A percentile compares a stretch with the other conserved stretches of the same genome.
These are phyloP conservation scores for Fusarium graminum DNA, from an alignment of 2,329 filamentous ascomycete species.

Conservation along the genomic window DNA sequence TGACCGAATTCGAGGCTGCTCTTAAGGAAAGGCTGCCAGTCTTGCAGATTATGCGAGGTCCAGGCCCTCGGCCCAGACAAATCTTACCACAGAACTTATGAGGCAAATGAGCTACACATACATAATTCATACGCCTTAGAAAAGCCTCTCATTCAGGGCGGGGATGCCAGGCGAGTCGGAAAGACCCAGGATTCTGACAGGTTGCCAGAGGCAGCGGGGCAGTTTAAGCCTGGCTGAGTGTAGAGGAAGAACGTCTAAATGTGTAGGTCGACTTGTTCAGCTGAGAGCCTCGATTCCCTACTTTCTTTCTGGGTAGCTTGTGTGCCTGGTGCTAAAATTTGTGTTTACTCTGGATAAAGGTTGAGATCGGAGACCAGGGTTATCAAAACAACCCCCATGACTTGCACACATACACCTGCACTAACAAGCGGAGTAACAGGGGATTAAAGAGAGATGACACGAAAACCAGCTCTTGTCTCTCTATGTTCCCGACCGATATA, in stretches of 20 bases:
- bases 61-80: not conserved
- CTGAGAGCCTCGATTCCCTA: too few species aligned
- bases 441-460: constrained; percentile 26
- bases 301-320: too few species aligned
- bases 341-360: constrained; percentile 43
- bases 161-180: constrained; percentile 7
- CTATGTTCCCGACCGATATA: constrained; percentile 27
- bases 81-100: not conserved
- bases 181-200: too few species aligned
- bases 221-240: too few species aligned
- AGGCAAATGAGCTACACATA: constrained; percentile 15
- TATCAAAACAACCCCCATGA: constrained; percentile 28
- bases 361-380: constrained; percentile 8
- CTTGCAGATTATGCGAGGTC: not conserved
- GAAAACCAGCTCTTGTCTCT: constrained; percentile 22
- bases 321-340: constrained; percentile 22
- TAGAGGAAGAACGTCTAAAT: too few species aligned
- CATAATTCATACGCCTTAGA: not conserved
- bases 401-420: constrained; percentile 33
- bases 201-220: too few species aligned
- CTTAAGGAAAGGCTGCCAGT: constrained; percentile 4
- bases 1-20: constrained; percentile 23
- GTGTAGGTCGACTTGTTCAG: too few species aligned
- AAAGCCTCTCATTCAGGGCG: constrained; percentile 23
- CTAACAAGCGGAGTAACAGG: constrained; percentile 37